Evolutionary conservation across 2,329 filamentous ascomycete genomes (phyloP), one percentile per base, ranked within the genome.

Genomic region (Fusarium graminum): DNA sequence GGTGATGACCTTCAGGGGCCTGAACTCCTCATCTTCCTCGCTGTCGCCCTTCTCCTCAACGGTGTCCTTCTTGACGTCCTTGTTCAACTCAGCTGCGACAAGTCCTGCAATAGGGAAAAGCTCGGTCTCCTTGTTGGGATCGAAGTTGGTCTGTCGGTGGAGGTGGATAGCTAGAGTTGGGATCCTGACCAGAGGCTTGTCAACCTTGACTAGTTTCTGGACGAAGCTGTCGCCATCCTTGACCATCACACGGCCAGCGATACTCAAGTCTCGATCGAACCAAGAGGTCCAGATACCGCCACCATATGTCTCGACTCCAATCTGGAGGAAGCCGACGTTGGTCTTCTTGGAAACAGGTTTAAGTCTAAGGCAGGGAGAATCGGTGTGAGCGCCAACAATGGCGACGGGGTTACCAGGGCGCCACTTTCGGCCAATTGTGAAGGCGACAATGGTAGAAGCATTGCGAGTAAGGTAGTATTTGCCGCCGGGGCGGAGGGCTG

Each of bases 401-500:
- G 92, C 86, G 67, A 97, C 90, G 10, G 94, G 90, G 78, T 97
- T 97, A 42, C 94, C 94, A 3, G 94, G 89, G 76, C 90, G 90
- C 94, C 94, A 99, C 82, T 92, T 90, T 74, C 88, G 87, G 74
- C 94, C 94, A 74, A 98, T 90, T 64, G 92, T 92, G 79, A 98
- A 98, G 66, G 94, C 94, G 59, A 97, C 88, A 67, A 98, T 92
- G 46, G 94, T 96, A 26, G 93, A 97, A 59, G 88, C 90, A 81
- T 98, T 98, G 68, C 94, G 91, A 45, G 94, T 98, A 74, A 97
- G 87, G 81, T 94, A 97, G 84, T 98, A 98, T 80, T 96, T 97
- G 67, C 94, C 94, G 65, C 94, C 94, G 22, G 93, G 92, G 57
- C 88, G 86, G 64, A 97, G 86, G 43, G 85, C 87, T 2, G 90